phyloP scores from a whole-genome alignment of 495 filamentous ascomycete species.

The Gamarada debralockiae region DNA sequence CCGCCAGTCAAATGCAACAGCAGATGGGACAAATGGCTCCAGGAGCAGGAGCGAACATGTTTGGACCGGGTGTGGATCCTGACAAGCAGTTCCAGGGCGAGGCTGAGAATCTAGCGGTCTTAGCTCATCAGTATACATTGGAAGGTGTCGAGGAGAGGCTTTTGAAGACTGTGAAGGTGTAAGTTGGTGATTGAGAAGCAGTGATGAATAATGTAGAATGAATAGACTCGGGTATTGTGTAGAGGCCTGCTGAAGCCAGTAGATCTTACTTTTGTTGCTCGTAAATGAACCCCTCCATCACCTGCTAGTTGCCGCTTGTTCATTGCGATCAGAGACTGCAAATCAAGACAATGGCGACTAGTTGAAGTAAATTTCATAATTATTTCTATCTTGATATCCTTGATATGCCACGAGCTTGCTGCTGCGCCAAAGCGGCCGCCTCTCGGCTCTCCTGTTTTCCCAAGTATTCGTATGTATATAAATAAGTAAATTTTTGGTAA shows the following conservation, averaged over 20 bases:
- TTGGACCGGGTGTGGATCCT: slow-evolving; percentile 86
- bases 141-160: slow-evolving; percentile 83
- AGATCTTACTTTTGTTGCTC: neutral
- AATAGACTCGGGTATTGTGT: neutral
- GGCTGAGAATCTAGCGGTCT: slow-evolving; percentile 91
- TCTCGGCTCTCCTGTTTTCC: too few relatives aligned
- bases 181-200: slow-evolving; percentile 4
- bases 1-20: slow-evolving; percentile 90
- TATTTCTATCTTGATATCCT: too few relatives aligned
- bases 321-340: neutral
- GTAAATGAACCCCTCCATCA: too few relatives aligned
- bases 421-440: too few relatives aligned
- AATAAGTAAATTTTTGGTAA: too few relatives aligned
- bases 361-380: too few relatives aligned
- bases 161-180: slow-evolving; percentile 50
- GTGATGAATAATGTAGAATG: too few relatives aligned
- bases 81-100: slow-evolving; percentile 89
- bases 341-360: too few relatives aligned
- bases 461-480: too few relatives aligned
- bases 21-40: slow-evolving; percentile 87
- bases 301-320: neutral
- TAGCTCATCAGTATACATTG: slow-evolving; percentile 87
- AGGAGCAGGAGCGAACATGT: slow-evolving; percentile 56
- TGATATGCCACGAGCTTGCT: too few relatives aligned
- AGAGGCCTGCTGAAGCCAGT: neutral